A percentile compares a stretch with the other conserved stretches of the same genome.
phyloP scores from a whole-genome alignment of 768 basidiomycete species.

The Serendipita indica region DNA sequence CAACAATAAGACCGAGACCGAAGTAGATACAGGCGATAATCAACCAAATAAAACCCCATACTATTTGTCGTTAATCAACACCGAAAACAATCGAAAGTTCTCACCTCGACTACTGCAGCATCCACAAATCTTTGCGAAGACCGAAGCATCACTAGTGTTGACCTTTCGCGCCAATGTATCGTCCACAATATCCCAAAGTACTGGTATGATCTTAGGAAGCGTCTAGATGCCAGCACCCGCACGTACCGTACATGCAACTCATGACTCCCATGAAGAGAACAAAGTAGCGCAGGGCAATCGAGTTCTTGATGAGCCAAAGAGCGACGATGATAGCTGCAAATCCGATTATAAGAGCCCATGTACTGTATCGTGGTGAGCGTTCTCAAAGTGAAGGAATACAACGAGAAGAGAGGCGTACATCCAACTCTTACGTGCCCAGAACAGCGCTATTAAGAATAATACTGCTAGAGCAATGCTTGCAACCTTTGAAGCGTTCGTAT shows the following conservation, averaged over 20 bases:
- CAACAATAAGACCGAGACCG: slow-evolving; percentile 57
- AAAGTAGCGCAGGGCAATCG: slow-evolving; percentile 61
- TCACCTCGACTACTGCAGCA: slow-evolving; percentile 71
- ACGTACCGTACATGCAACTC: slow-evolving; percentile 76
- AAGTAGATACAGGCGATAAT: slow-evolving; percentile 62
- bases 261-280: slow-evolving; percentile 77
- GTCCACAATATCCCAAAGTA: slow-evolving; percentile 29
- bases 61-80: slow-evolving; percentile 25
- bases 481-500: slow-evolving; percentile 77
- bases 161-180: slow-evolving; percentile 74
- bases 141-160: slow-evolving; percentile 75
- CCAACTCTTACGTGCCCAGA: slow-evolving; percentile 28
- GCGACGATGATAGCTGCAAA: slow-evolving; percentile 67
- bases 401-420: background rate
- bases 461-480: slow-evolving; percentile 64
- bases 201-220: background rate
- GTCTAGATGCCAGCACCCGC: too few species aligned
- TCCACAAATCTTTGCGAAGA: slow-evolving; percentile 66
- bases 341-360: slow-evolving; percentile 62
- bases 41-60: slow-evolving; percentile 85
- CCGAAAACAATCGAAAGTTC: slow-evolving; percentile 12
- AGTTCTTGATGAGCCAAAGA: slow-evolving; percentile 71
- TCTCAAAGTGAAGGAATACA: background rate
- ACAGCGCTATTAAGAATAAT: slow-evolving; percentile 79
- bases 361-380: slow-evolving; percentile 27